Evolutionary conservation across 495 filamentous ascomycete genomes (phyloP), one percentile per base, ranked within the genome.

Genomic region (Ascobolus immersus): DNA sequence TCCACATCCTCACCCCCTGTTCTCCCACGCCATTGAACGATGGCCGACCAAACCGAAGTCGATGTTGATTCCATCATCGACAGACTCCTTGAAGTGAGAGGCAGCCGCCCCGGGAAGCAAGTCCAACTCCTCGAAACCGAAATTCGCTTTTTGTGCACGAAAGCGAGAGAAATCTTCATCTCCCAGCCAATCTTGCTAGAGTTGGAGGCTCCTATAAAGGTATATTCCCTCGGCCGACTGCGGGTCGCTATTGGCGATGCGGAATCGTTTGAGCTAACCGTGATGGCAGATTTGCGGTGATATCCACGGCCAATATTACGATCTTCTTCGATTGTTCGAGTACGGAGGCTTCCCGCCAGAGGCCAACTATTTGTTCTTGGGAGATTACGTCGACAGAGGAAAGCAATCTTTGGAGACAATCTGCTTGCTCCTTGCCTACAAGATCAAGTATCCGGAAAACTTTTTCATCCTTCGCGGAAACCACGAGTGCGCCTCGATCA

Each of bases 381-480:
- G 86, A 44, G 86, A 96, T 50, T 96, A 96, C 51, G 86, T 96
- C 46, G 86, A 96, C 55, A 73, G 86, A 61, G 86, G 86, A 58
- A 96, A 96, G 66, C 86, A 96, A 60, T 94, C 89, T 3, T 73
- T 96, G 21, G 86, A 96, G 65, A 96, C 86, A 38, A 96, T 96
- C 62, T 96, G 86, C 64, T 65, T 96, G 36, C 69, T 96, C 33
- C 69, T 96, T 8, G 86, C 86, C 11, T 96, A 96, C 68, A 96
- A 96, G 69, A 96, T 96, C 66, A 94, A 94, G 62, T 96, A 93
- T 53, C 86, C 86, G 23, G 86, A 96, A 62, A 96, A 96, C 65
- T 96, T 96, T 67, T 96, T 96, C 63, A 76, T 96, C 45, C 67
- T 96, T 28, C 77, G 86, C 43, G 86, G 86, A 36, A 96, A 96